Conservation (phyloP, 176 grass and related monocot genomes). For the Thalia dealbata region DNA sequence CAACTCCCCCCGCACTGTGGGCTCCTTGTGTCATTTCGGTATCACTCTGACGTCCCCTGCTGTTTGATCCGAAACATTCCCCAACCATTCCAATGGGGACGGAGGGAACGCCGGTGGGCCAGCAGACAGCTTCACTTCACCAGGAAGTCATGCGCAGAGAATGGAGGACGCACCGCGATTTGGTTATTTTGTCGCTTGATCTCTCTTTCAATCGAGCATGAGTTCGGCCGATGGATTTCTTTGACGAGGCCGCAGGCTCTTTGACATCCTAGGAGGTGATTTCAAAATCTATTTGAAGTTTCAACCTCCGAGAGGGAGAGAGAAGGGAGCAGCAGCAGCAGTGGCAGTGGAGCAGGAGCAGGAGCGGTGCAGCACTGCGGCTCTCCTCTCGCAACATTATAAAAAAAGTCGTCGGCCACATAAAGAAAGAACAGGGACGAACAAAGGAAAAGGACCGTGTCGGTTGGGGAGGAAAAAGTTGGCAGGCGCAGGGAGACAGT, state of each 20-base stretch:
- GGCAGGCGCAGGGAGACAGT: conserved; percentile 18
- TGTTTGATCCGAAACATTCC: background rate
- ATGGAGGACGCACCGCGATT: too few relatives aligned
- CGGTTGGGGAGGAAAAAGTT: conserved; percentile 28
- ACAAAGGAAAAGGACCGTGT: conserved; percentile 39
- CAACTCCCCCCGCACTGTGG: too few relatives aligned
- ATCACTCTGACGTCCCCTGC: background rate
- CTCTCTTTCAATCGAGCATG: too few relatives aligned
- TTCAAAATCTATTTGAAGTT: too few relatives aligned
- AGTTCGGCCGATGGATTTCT: too few relatives aligned
- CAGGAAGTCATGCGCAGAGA: conserved; percentile 5
- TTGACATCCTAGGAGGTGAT: too few relatives aligned
- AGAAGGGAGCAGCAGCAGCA: background rate
- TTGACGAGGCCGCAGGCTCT: too few relatives aligned
- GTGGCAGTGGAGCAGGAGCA: background rate
- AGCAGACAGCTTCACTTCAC: background rate
- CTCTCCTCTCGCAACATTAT: background rate
- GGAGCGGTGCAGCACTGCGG: background rate
- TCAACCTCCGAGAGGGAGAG: background rate
- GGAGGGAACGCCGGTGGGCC: background rate
- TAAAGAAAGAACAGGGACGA: background rate
- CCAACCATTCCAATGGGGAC: conserved; percentile 8
- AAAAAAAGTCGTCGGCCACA: background rate
- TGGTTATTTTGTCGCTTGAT: too few relatives aligned
- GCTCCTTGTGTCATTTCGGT: background rate